Evolutionary conservation across 257 asterid genomes (phyloP).

Genomic region (Solanum phureja): DNA sequence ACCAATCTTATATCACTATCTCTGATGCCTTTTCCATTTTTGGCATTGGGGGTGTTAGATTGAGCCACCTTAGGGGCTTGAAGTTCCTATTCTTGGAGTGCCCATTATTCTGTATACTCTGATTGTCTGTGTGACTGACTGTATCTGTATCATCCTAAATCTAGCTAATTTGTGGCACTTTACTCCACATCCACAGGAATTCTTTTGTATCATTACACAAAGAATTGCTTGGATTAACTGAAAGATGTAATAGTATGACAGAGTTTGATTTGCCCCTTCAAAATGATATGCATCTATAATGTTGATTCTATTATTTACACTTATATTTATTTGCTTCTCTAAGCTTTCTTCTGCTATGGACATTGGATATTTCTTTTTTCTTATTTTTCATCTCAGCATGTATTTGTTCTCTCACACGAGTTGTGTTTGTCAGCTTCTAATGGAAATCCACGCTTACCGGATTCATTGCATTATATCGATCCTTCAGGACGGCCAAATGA

Average conservation of each 20-base stretch:
- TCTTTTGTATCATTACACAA: background rate
- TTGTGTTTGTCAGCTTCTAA: conserved; percentile 68
- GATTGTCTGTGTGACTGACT: background rate
- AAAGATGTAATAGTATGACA: background rate
- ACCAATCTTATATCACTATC: background rate
- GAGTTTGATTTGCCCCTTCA: background rate
- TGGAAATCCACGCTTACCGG: conserved; percentile 95
- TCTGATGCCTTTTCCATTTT: background rate
- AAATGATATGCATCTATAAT: background rate
- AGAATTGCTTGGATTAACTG: background rate
- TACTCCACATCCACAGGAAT: background rate
- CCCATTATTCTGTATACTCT: background rate
- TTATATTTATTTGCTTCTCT: background rate
- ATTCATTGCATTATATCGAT: conserved; percentile 93
- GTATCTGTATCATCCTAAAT: background rate
- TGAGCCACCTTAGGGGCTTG: background rate
- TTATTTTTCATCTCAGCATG: background rate
- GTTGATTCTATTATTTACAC: background rate
- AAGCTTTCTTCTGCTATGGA: background rate
- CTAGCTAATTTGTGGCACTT: background rate
- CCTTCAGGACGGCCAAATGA: conserved; percentile 88
- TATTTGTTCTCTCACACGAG: background rate
- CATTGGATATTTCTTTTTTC: background rate
- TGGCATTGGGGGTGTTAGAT: background rate
- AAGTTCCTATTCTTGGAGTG: background rate